Conservation (phyloP, 495 filamentous ascomycete species). For the Hypoxylon trugodes region DNA sequence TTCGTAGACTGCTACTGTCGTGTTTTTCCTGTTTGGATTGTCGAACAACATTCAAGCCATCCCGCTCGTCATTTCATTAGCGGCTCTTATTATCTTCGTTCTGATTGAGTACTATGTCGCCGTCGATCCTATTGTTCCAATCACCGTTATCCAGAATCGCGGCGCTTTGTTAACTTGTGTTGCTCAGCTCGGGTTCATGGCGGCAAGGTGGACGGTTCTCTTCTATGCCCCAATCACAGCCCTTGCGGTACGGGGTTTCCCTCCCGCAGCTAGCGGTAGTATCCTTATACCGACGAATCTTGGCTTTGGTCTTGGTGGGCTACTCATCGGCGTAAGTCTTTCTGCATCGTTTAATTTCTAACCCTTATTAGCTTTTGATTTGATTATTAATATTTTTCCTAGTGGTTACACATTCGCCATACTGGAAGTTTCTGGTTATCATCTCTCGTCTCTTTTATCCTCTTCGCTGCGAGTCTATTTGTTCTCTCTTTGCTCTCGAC, state of each 20-base stretch:
- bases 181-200: constrained; percentile 75
- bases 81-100: constrained; percentile 65
- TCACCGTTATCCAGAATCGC: constrained; percentile 67
- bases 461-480: constrained; percentile 63
- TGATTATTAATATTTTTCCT: neutral
- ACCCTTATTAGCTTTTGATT: neutral
- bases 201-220: constrained; percentile 77
- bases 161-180: constrained; percentile 73
- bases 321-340: constrained; percentile 64
- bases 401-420: constrained; percentile 72
- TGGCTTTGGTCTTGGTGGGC: constrained; percentile 75
- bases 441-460: constrained; percentile 59
- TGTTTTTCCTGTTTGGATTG: constrained; percentile 72
- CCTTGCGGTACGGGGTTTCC: constrained; percentile 72
- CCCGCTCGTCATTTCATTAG: constrained; percentile 65
- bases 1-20: constrained; percentile 58
- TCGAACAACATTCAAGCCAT: constrained; percentile 63
- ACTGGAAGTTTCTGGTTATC: constrained; percentile 71
- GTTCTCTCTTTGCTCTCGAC: constrained; percentile 61
- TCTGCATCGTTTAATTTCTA: neutral
- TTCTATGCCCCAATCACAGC: constrained; percentile 81
- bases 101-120: constrained; percentile 65
- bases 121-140: constrained; percentile 73
- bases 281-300: constrained; percentile 79
- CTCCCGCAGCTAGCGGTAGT: constrained; percentile 70